A percentile compares a stretch with the other conserved stretches of the same genome.
Evolutionary conservation across 805 yeast species (phyloP).

Genomic region (Yarrowia keelungensis): DNA sequence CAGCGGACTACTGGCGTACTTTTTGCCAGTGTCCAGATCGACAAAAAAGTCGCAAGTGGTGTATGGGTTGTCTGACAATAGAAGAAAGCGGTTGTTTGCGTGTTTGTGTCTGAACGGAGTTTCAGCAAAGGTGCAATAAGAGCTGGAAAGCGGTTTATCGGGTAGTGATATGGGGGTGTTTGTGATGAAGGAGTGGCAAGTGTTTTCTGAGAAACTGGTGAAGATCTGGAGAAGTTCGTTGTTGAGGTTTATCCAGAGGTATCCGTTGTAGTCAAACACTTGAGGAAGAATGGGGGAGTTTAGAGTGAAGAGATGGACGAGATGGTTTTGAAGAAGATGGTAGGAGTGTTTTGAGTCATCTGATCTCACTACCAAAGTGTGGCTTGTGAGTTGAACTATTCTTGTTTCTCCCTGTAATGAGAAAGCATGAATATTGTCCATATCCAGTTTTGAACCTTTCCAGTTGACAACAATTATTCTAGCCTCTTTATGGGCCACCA

Average conservation of each 20-base stretch:
- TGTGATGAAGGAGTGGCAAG: neutral
- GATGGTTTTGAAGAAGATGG: neutral
- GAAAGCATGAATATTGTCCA: neutral
- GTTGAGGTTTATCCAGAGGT: neutral
- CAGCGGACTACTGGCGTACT: neutral
- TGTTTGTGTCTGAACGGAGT: neutral
- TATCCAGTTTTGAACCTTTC: neutral
- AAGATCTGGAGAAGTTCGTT: neutral
- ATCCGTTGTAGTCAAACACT: constrained; percentile 15
- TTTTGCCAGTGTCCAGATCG: neutral
- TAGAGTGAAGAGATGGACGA: neutral
- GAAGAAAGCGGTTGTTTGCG: neutral
- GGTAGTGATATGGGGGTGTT: neutral
- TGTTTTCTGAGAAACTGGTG: neutral
- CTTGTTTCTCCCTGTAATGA: neutral
- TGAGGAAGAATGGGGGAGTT: neutral
- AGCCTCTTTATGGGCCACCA: neutral
- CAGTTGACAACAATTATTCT: neutral
- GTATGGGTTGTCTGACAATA: constrained; percentile 7
- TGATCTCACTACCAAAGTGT: neutral
- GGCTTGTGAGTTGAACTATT: neutral
- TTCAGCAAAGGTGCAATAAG: neutral
- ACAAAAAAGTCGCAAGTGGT: neutral
- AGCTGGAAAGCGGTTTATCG: neutral
- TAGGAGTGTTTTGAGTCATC: neutral